Base-by-base conservation (phyloP, 257 asterid genomes). In the Linaria vulgaris region DNA sequence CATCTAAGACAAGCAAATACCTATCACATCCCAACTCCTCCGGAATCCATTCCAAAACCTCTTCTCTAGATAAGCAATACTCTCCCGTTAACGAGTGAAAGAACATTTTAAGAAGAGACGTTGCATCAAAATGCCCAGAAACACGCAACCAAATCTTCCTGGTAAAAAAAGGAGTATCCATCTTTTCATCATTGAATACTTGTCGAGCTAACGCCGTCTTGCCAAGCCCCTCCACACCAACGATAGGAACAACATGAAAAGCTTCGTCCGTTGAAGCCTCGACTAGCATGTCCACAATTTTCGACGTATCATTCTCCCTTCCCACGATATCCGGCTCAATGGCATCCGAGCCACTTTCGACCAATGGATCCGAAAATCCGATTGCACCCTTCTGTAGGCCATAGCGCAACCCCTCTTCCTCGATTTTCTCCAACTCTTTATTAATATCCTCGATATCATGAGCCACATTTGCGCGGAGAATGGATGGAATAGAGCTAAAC, bases 1-100 rank as follows among this genome's bases (percentile, higher is more conserved):
- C 83, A 56, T 78, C 73, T 17, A 68, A 52, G 19, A 74, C 66
- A 5, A 78, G 62, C 1, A 78, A n/a, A 55, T 25, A 67, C 5
- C 41, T 67, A 34, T 16, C 56, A 0, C 12, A 54, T 11, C 1
- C 17, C n/a, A 71, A 2, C 5, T 39, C 1, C 0, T 54, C 6
- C 13, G 1, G 56, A 0, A 73, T 54, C 30, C 0, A 25, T 10
- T 59, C 41, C 44, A 60, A 25, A 5, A 73, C 8, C 1, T 46
- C 63, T 6, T 77, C 63, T 23, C 44, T 66, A 0, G 34, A 27
- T 27, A 3, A 1, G 5, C 1, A 1, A 34, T 11, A 34, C 10
- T 21, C 63, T 27, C 52, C 0, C 0, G 39, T 52, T 16, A 59
- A 24, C 1, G 69, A 31, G 38, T 63, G 60, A 0, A 73, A 62